These are phyloP conservation scores for Alternaria sp. DNA, from an alignment of 2,329 filamentous ascomycete genomes.

Conservation along the genomic window DNA sequence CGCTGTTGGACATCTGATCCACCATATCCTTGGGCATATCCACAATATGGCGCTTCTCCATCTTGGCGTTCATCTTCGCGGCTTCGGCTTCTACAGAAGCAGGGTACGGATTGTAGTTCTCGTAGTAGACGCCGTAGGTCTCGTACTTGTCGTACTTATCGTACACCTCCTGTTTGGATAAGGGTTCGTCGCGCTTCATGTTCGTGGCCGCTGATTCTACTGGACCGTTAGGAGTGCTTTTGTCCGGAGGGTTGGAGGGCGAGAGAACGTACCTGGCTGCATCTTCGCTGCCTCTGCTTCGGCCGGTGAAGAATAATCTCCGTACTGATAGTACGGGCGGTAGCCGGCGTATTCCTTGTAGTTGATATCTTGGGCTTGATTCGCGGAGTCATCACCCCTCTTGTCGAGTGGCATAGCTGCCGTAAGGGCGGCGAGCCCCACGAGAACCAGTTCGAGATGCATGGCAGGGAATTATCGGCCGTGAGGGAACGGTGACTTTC, in stretches of 20 bases:
- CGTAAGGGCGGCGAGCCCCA: conserved; percentile 12
- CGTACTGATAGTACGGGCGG: conserved; percentile 8
- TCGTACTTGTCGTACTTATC: background rate
- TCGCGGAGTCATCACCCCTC: background rate
- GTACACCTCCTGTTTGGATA: background rate
- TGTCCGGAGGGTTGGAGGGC: fast-evolving
- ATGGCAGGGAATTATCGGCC: conserved; percentile 11
- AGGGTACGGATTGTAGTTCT: background rate
- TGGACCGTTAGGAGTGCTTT: background rate
- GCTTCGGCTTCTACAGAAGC: conserved; percentile 2
- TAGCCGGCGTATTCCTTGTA: conserved; percentile 12
- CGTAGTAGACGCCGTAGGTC: background rate
- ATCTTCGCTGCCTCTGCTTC: background rate
- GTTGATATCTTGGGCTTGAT: conserved; percentile 3
- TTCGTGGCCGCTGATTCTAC: background rate
- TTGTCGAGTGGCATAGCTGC: conserved; percentile 19
- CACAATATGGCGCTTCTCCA: background rate
- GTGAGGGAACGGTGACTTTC: background rate
- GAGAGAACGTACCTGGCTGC: background rate
- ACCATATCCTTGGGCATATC: background rate
- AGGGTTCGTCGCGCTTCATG: background rate
- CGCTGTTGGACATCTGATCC: background rate
- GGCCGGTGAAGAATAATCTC: background rate
- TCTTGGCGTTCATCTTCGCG: background rate
- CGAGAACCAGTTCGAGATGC: conserved; percentile 20